A percentile compares a stretch with the other conserved stretches of the same genome.
These are phyloP conservation scores for Citrus inodora DNA, from an alignment of 345 rosid species.

Conservation along the genomic window DNA sequence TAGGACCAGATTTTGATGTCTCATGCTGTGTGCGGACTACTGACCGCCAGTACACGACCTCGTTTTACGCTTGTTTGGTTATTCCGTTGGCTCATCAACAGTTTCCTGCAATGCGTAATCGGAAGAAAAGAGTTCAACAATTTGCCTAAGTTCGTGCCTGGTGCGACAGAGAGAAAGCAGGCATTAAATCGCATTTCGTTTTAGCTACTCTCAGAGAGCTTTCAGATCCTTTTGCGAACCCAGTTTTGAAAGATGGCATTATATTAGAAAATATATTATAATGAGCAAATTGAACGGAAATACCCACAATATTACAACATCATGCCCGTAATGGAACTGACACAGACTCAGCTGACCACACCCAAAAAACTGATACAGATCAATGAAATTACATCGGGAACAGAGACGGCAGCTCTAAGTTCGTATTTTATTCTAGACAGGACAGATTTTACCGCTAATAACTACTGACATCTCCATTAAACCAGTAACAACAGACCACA, in stretches of 20 bases:
- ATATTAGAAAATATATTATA: too few species aligned
- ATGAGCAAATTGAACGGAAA: too few species aligned
- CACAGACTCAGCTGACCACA: not conserved
- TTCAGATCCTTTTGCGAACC: too few species aligned
- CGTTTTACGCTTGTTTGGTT: not conserved
- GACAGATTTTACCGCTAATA: not conserved
- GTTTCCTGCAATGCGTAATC: too few species aligned
- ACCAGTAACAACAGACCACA: not conserved
- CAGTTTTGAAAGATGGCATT: too few species aligned
- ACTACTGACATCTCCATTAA: not conserved
- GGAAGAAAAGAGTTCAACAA: too few species aligned
- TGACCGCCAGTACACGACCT: not conserved
- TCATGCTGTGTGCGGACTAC: too few species aligned
- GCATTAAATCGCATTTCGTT: too few species aligned
- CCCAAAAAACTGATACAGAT: not conserved
- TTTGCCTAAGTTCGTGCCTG: too few species aligned
- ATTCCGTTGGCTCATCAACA: not conserved
- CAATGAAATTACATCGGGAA: not conserved
- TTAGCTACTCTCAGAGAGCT: too few species aligned
- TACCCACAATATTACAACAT: not conserved
- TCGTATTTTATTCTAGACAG: not conserved
- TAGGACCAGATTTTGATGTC: not conserved
- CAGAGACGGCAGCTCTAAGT: not conserved
- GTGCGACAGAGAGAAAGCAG: too few species aligned
- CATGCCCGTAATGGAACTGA: not conserved